Conservation (phyloP, 208 protist species). For the Leishmania turanica region DNA sequence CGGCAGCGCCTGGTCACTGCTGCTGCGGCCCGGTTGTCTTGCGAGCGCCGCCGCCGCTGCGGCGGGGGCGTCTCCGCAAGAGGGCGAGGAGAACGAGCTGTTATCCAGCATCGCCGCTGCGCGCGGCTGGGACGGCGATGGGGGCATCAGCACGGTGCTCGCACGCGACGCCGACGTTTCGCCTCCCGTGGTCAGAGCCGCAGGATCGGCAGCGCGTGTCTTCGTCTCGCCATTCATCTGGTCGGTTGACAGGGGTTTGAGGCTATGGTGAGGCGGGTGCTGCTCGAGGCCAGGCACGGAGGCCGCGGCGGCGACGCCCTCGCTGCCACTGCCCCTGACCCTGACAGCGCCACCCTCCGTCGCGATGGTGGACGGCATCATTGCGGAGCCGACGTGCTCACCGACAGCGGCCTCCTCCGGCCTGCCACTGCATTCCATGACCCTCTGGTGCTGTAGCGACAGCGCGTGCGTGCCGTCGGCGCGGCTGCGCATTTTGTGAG, state of each 20-base stretch:
- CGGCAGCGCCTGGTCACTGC: not conserved
- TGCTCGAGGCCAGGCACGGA: not conserved
- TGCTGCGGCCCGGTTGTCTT: no score
- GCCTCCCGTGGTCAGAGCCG: slow-evolving; percentile 2
- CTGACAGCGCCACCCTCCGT: slow-evolving; percentile 4
- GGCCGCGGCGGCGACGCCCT: not conserved
- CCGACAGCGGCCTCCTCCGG: slow-evolving; percentile 8
- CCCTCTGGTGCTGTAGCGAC: not conserved
- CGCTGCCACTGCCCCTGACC: not conserved
- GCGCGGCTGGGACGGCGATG: slow-evolving; percentile 30
- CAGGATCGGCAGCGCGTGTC: slow-evolving; percentile 12
- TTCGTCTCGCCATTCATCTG: slow-evolving; percentile 26
- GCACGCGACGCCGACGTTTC: slow-evolving; percentile 17
- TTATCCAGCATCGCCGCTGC: not conserved
- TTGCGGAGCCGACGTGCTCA: slow-evolving; percentile 2
- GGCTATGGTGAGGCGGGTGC: not conserved
- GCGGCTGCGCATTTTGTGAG: not conserved
- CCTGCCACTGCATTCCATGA: slow-evolving; percentile 11
- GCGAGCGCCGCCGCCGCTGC: not conserved
- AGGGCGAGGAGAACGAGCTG: not conserved
- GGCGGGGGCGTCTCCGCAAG: not conserved
- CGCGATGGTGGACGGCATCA: not conserved
- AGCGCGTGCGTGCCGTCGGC: not conserved
- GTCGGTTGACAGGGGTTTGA: not conserved
- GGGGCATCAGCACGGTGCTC: slow-evolving; percentile 26